phyloP scores from a whole-genome alignment of 2,329 filamentous ascomycete genomes.

The Colletotrichum brevisporum region DNA sequence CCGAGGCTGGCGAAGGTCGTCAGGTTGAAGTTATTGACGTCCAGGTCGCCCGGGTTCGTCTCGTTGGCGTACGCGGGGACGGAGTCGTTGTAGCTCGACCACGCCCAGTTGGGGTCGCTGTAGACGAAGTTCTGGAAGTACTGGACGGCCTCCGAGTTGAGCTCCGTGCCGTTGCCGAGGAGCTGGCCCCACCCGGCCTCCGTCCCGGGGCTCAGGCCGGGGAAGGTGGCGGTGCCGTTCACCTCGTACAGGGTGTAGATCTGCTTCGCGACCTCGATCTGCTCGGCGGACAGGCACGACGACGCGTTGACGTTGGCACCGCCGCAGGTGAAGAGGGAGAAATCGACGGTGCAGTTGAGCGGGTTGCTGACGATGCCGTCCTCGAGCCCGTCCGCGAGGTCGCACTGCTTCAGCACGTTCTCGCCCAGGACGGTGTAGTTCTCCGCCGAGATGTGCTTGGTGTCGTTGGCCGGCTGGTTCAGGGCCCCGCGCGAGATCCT shows the following conservation, averaged over 20 bases:
- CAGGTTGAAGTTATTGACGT: constrained; percentile 55
- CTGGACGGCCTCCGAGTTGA: constrained; percentile 51
- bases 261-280: constrained; percentile 52
- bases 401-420: constrained; percentile 65
- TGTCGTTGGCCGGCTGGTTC: constrained; percentile 61
- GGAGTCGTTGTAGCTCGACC: constrained; percentile 51
- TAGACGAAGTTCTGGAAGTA: constrained; percentile 54
- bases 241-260: constrained; percentile 48
- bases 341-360: constrained; percentile 59
- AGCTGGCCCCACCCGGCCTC: constrained; percentile 54
- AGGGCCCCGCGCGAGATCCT: constrained; percentile 61
- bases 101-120: constrained; percentile 50
- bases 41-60: constrained; percentile 54
- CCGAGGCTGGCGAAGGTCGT: constrained; percentile 53
- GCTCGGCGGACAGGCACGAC: constrained; percentile 58
- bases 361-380: constrained; percentile 66
- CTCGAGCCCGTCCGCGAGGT: constrained; percentile 61
- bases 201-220: constrained; percentile 61
- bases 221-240: constrained; percentile 50
- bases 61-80: constrained; percentile 45
- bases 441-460: constrained; percentile 58
- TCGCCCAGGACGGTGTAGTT: constrained; percentile 60
- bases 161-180: constrained; percentile 50
- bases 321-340: constrained; percentile 56
- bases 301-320: constrained; percentile 44